Evolutionary conservation across 257 asterid genomes (phyloP).

Genomic region (Salvia hispanica): DNA sequence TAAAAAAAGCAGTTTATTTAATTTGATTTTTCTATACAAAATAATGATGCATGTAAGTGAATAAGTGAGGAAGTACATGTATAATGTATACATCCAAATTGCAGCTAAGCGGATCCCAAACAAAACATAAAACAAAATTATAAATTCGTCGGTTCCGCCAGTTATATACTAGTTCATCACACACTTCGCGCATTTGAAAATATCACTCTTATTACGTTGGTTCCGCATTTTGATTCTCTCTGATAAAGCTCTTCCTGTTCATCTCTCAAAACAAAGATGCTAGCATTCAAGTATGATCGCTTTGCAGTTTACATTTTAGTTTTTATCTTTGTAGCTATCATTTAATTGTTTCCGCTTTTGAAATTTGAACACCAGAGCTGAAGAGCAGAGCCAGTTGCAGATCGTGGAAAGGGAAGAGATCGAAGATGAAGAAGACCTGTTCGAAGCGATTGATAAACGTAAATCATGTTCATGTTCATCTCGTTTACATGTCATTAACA

Average conservation of each 20-base stretch:
- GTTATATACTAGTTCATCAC: slow-evolving; percentile 16
- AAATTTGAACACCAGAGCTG: slow-evolving; percentile 58
- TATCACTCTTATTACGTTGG: slow-evolving; percentile 30
- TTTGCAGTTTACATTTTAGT: background rate
- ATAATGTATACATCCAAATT: background rate
- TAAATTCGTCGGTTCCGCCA: slow-evolving; percentile 36
- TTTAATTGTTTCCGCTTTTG: slow-evolving; percentile 18
- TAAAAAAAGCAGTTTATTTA: too few species aligned
- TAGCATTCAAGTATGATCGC: slow-evolving; percentile 66
- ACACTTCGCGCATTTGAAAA: slow-evolving; percentile 31
- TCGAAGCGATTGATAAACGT: slow-evolving; percentile 98
- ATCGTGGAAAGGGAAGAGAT: slow-evolving; percentile 82
- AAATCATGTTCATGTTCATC: slow-evolving; percentile 1
- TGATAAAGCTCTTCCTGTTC: slow-evolving; percentile 18
- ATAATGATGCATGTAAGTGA: background rate
- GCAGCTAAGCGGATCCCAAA: slow-evolving; percentile 39
- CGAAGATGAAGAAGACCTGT: slow-evolving; percentile 92
- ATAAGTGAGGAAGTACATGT: too few species aligned
- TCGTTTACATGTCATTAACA: slow-evolving; percentile 20
- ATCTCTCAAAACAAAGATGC: slow-evolving; percentile 47
- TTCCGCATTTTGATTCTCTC: slow-evolving; percentile 41
- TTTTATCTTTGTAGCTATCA: slow-evolving; percentile 1
- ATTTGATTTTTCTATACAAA: too few species aligned
- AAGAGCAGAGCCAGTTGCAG: slow-evolving; percentile 90
- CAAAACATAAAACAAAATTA: slow-evolving; percentile 20